Base-by-base conservation (phyloP, 2,329 filamentous ascomycete species). In the Aspergillus spinulosporus region DNA sequence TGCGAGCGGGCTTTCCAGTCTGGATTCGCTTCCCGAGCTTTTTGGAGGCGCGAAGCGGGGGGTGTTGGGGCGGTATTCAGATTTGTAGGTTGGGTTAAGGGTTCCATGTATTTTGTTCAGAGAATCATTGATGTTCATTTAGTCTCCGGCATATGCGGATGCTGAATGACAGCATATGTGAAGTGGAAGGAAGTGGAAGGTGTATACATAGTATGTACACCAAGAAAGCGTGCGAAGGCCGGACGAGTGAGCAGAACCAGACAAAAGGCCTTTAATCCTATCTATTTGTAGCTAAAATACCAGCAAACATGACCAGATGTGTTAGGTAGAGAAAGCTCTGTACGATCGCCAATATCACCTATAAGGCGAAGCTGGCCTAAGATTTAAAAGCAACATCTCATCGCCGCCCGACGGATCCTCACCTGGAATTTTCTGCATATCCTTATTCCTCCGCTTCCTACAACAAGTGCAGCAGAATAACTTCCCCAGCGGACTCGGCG, bases 401-500 rank as follows among this genome's bases (percentile, higher is more conserved):
- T 40, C 39, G 4, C 39, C 39, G 11, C 39, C 39, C 14, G 15
- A 5, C 5, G 5, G 39, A 8, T 40, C 39, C 14, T 40, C 39
- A 40, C 15, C 39, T 12, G 39, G 14, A 40, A 40, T 14, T 12
- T 40, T 40, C 39, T 40, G 39, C 14, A 40, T 40, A 5, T 40
- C 39, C n/a, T 12, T 8, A 9, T 21, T 5, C 39, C 8, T 40
- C 14, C 39, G 7, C n/a, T 14, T 15, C 5, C 3, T 3, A 31
- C 49, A 52, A 15, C 40, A 43, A 5, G n/a, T 9, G n/a, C 49
- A 40, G 8, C 49, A 52, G 5, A 52, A 43, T 4, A 43, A 45
- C 52, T 62, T 62, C 28, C 60, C 48, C 32, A 60, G 34, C 44
- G 26, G 26, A 11, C 43, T 31, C 21, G 43, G 53, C 53, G 69